Evolutionary conservation across 768 basidiomycete genomes (phyloP).

Genomic region (Pisolithus marmoratus): DNA sequence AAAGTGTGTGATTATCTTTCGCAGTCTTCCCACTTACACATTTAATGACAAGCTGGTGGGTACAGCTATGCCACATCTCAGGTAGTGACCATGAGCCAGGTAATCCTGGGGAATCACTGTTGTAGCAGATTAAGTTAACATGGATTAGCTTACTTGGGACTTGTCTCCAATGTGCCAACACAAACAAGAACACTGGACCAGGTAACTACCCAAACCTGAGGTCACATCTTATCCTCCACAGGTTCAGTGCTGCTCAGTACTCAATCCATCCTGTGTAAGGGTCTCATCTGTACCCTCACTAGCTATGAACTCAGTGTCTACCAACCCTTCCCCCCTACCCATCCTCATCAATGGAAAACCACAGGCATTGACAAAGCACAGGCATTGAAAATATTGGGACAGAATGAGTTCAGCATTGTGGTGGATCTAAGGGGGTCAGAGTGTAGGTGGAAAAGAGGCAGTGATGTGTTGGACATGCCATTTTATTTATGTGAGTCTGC

Average conservation of each 20-base stretch:
- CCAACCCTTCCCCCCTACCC: slow-evolving; percentile 43
- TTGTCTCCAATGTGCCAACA: no score
- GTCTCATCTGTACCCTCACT: slow-evolving; percentile 84
- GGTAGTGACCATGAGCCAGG: no score
- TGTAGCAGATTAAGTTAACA: no score
- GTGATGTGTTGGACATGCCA: slow-evolving; percentile 97
- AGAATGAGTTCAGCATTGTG: slow-evolving; percentile 79
- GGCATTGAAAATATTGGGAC: slow-evolving; percentile 74
- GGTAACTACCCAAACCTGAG: slow-evolving; percentile 47
- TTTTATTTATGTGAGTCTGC: slow-evolving; percentile 83
- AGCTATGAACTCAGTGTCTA: slow-evolving; percentile 22
- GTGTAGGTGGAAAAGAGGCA: slow-evolving; percentile 52
- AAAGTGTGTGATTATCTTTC: slow-evolving; percentile 43
- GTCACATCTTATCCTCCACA: slow-evolving; percentile 89
- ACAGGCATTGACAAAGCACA: slow-evolving; percentile 80
- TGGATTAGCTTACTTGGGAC: no score
- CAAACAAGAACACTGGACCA: no score
- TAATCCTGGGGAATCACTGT: no score
- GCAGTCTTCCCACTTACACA: background rate
- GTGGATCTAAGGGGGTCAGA: slow-evolving; percentile 69
- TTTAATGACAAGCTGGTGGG: no score
- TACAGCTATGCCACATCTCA: no score
- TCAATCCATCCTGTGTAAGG: slow-evolving; percentile 74
- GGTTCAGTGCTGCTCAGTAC: slow-evolving; percentile 63
- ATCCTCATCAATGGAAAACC: slow-evolving; percentile 92